These are phyloP conservation scores for Rachicladosporium sp. DNA, from an alignment of 2,329 filamentous ascomycete species.

Conservation along the genomic window DNA sequence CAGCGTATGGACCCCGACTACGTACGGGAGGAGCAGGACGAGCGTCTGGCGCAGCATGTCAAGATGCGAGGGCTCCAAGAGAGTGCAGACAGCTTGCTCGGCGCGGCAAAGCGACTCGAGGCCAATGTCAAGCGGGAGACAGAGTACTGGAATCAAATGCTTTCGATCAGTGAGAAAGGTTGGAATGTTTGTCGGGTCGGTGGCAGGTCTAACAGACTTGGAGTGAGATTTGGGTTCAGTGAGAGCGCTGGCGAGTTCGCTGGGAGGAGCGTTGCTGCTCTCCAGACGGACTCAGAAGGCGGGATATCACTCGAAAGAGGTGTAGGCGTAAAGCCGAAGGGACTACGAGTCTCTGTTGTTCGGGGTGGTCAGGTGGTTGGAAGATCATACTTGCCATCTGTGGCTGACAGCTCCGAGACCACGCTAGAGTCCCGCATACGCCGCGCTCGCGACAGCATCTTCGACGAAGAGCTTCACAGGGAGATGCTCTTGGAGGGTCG, in stretches of 20 bases:
- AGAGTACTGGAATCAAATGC: conserved; percentile 78
- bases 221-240: conserved; percentile 78
- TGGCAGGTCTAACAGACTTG: conserved; percentile 53
- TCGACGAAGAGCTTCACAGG: conserved; percentile 78
- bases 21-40: conserved; percentile 23
- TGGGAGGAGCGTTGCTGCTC: conserved; percentile 65
- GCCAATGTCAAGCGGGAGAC: conserved; percentile 69
- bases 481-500: conserved; percentile 77
- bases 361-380: conserved; percentile 48
- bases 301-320: conserved; percentile 61
- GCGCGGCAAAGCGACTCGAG: conserved; percentile 59
- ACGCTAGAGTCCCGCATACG: conserved; percentile 57
- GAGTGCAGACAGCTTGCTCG: conserved; percentile 60
- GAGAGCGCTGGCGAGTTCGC: conserved; percentile 53
- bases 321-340: conserved; percentile 41
- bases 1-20: conserved; percentile 47
- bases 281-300: conserved; percentile 64
- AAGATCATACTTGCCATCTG: conserved; percentile 28
- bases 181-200: conserved; percentile 78
- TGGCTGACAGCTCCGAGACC: conserved; percentile 37
- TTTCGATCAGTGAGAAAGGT: conserved; percentile 67
- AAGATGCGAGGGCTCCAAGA: conserved; percentile 65
- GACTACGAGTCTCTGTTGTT: conserved; percentile 56
- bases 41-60: conserved; percentile 53
- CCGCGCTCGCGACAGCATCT: conserved; percentile 65